A percentile compares a stretch with the other conserved stretches of the same genome.
Conservation (phyloP, 2,329 filamentous ascomycete species). For the Cladosporium velox region DNA sequence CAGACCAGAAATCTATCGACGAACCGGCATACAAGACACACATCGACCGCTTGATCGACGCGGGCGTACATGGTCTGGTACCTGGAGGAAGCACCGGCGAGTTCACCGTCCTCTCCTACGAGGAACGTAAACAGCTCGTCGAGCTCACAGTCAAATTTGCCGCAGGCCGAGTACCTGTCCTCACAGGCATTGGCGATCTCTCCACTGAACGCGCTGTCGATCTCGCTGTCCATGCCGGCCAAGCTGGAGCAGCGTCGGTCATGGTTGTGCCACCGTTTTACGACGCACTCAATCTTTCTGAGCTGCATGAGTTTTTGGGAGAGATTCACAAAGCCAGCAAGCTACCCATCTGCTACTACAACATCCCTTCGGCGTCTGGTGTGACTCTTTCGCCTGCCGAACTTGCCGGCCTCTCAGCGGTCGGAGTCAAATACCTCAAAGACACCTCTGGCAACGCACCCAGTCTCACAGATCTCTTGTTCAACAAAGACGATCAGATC, state of each 20-base stretch:
- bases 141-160: slow-evolving; percentile 43
- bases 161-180: slow-evolving; percentile 45
- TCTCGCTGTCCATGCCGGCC: slow-evolving; percentile 43
- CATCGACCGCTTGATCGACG: slow-evolving; percentile 49
- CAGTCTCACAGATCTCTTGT: slow-evolving; percentile 53
- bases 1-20: slow-evolving; percentile 47
- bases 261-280: not conserved
- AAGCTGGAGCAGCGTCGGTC: slow-evolving; percentile 23
- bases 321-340: slow-evolving; percentile 46
- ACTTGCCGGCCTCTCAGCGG: slow-evolving; percentile 47
- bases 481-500: slow-evolving; percentile 45
- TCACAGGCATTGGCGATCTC: slow-evolving; percentile 49
- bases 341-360: slow-evolving; percentile 54
- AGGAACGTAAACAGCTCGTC: slow-evolving; percentile 51
- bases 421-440: slow-evolving; percentile 54
- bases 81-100: slow-evolving; percentile 55
- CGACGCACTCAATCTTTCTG: not conserved
- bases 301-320: slow-evolving; percentile 37
- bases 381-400: slow-evolving; percentile 46
- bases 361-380: slow-evolving; percentile 53
- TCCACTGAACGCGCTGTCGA: slow-evolving; percentile 46
- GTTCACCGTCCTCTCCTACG: slow-evolving; percentile 48
- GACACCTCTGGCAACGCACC: slow-evolving; percentile 57
- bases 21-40: slow-evolving; percentile 44
- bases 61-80: slow-evolving; percentile 53